phyloP scores from a whole-genome alignment of 352 stramenopile species.

The Pythium myriotylum region DNA sequence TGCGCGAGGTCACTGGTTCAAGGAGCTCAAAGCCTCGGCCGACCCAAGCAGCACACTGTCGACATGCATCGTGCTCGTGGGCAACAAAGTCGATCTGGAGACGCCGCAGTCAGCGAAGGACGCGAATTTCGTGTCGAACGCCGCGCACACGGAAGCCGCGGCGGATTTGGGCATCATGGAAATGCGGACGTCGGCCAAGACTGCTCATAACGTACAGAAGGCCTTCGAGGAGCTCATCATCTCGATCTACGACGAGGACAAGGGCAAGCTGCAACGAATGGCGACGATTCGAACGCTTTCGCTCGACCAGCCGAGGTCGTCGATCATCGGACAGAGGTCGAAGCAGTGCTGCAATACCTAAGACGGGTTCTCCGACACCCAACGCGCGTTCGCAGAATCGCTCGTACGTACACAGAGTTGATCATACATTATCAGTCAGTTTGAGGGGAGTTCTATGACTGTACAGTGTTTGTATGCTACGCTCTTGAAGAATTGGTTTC shows the following conservation, averaged over 20 bases:
- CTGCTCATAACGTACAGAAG: constrained; percentile 59
- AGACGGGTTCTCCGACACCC: background rate
- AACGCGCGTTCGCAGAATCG: constrained; percentile 1
- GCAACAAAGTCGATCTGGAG: constrained; percentile 78
- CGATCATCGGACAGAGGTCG: constrained; percentile 3
- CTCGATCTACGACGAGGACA: constrained; percentile 67
- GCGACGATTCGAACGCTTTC: constrained; percentile 41
- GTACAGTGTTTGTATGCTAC: background rate
- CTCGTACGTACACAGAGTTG: too few relatives aligned
- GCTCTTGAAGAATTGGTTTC: background rate
- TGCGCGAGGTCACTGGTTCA: constrained; percentile 71
- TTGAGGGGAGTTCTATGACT: too few relatives aligned
- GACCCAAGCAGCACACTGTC: constrained; percentile 62
- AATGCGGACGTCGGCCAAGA: constrained; percentile 72
- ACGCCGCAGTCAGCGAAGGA: constrained; percentile 4
- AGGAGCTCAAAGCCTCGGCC: constrained; percentile 69
- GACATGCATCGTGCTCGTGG: constrained; percentile 75
- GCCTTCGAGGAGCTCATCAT: constrained; percentile 78
- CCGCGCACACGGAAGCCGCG: constrained; percentile 47
- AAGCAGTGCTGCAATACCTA: constrained; percentile 46
- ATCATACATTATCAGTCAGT: too few relatives aligned
- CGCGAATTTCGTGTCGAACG: constrained; percentile 32
- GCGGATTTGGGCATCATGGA: constrained; percentile 45
- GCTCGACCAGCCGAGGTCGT: constrained; percentile 33
- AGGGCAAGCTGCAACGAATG: constrained; percentile 42